Conservation (phyloP, 306 rosid species). For the Ormosia emarginata region DNA sequence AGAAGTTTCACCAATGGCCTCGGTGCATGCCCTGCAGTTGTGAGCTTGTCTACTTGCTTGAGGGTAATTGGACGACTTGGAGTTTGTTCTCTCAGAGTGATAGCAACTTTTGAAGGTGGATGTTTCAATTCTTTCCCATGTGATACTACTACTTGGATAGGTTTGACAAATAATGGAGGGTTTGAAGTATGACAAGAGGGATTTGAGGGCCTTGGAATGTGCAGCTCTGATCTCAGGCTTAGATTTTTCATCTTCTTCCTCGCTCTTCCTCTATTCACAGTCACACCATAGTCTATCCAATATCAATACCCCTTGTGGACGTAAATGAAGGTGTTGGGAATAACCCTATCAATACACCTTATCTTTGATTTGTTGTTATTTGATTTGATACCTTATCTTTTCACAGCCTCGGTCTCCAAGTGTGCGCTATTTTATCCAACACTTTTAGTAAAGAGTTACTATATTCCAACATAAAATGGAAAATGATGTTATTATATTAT, state of each 20-base stretch:
- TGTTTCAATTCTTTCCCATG: constrained; percentile 10
- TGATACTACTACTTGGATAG: constrained; percentile 14
- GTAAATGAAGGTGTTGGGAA: not conserved
- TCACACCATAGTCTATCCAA: not conserved
- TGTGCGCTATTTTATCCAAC: too few species aligned
- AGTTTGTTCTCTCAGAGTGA: not conserved
- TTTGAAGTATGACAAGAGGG: constrained; percentile 22
- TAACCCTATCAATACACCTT: not conserved
- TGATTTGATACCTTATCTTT: too few species aligned
- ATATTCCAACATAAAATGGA: too few species aligned
- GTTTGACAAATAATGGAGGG: constrained; percentile 5
- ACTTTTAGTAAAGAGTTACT: too few species aligned
- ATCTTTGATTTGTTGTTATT: not conserved
- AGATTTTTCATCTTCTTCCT: constrained; percentile 34
- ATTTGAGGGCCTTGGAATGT: constrained; percentile 20
- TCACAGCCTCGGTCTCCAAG: too few species aligned
- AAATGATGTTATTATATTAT: too few species aligned
- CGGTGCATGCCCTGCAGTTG: constrained; percentile 7
- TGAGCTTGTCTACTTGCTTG: not conserved
- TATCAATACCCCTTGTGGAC: not conserved
- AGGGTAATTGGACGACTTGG: not conserved
- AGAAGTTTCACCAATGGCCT: not conserved
- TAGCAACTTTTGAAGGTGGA: constrained; percentile 1
- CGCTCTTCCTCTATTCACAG: not conserved
- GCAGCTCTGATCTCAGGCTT: constrained; percentile 39